Evolutionary conservation across 129 eudicot species (phyloP).

Genomic region (Daucus carota): DH1_v3.0 NC_030383.2:41391501-41392000

Average conservation of each 20-base stretch:
- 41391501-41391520: conserved; percentile 83
- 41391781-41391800: conserved; percentile 96
- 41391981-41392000: conserved; percentile 77
- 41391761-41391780: conserved; percentile 79
- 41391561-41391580: conserved; percentile 77
- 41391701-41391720: conserved; percentile 31
- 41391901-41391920: conserved; percentile 90
- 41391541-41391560: conserved; percentile 78
- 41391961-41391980: conserved; percentile 88
- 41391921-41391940: conserved; percentile 92
- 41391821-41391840: conserved; percentile 88
- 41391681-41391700: conserved; percentile 53
- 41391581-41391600: conserved; percentile 81
- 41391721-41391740: conserved; percentile 29
- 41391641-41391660: conserved; percentile 95
- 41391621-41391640: conserved; percentile 93
- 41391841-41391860: conserved; percentile 92
- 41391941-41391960: conserved; percentile 95
- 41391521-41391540: conserved; percentile 92
- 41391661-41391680: conserved; percentile 92
- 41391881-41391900: conserved; percentile 98
- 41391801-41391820: conserved; percentile 95
- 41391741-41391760: conserved; percentile 28
- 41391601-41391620: conserved; percentile 85
- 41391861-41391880: conserved; percentile 84